These are phyloP conservation scores for Erythrobasidium yunnanense DNA, from an alignment of 768 basidiomycete species.

Conservation along the genomic window DNA sequence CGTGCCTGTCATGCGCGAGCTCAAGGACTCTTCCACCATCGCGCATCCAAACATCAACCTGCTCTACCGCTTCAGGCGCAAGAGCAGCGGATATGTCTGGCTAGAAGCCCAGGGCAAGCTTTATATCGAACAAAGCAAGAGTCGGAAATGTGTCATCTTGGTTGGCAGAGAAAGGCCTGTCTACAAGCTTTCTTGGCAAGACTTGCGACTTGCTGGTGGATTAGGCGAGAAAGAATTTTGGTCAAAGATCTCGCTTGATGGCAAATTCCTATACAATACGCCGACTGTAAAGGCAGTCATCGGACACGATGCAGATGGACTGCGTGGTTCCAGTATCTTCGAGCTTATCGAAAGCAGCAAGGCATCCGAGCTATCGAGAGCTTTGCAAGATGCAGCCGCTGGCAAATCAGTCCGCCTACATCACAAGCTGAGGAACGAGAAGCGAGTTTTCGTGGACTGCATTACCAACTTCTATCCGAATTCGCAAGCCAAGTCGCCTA, in stretches of 20 bases:
- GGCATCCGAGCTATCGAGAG: constrained; percentile 35
- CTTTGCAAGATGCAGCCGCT: constrained; percentile 35
- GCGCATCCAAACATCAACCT: constrained; percentile 54
- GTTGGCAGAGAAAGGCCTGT: constrained; percentile 57
- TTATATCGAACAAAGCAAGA: constrained; percentile 60
- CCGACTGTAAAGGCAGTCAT: constrained; percentile 41
- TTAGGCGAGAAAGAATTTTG: constrained; percentile 45
- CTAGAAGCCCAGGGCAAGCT: constrained; percentile 79
- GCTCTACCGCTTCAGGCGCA: constrained; percentile 69
- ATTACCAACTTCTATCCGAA: constrained; percentile 39
- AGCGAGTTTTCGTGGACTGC: constrained; percentile 40
- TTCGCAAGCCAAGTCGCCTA: constrained; percentile 5
- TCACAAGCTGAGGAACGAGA: constrained; percentile 39
- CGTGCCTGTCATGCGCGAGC: constrained; percentile 77
- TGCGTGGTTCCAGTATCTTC: constrained; percentile 37
- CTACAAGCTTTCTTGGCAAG: constrained; percentile 49
- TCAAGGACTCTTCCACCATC: constrained; percentile 49
- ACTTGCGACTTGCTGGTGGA: constrained; percentile 51
- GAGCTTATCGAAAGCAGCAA: constrained; percentile 39
- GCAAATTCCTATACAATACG: constrained; percentile 44
- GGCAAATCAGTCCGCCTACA: constrained; percentile 38
- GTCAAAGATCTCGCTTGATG: constrained; percentile 44
- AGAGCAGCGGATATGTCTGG: constrained; percentile 65
- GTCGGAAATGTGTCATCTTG: constrained; percentile 62
- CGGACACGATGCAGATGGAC: constrained; percentile 36